Conservation (phyloP, 768 basidiomycete species). For the Boletellus ananiceps region DNA sequence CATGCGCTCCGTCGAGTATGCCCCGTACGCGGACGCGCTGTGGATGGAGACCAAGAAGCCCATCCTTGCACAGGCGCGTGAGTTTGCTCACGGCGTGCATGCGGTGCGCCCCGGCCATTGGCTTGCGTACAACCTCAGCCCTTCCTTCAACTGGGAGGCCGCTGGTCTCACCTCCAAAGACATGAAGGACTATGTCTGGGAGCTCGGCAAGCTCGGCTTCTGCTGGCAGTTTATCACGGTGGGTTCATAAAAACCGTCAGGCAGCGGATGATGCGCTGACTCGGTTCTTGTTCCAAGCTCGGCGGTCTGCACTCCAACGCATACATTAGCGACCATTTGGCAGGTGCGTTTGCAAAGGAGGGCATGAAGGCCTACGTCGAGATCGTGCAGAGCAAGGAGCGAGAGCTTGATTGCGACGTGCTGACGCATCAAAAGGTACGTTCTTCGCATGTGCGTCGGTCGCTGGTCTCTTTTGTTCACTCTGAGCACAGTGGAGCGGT, state of each 20-base stretch:
- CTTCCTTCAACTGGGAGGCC: slow-evolving; percentile 92
- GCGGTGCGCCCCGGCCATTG: slow-evolving; percentile 82
- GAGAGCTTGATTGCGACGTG: slow-evolving; percentile 92
- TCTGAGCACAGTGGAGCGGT: slow-evolving; percentile 73
- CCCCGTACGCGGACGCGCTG: slow-evolving; percentile 86
- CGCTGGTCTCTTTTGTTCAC: slow-evolving; percentile 14
- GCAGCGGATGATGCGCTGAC: slow-evolving; percentile 4
- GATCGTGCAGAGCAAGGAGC: slow-evolving; percentile 86
- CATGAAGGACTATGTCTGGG: slow-evolving; percentile 89
- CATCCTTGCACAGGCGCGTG: slow-evolving; percentile 83
- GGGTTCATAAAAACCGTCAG: slow-evolving; percentile 21
- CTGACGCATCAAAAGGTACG: slow-evolving; percentile 93
- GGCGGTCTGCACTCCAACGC: slow-evolving; percentile 96
- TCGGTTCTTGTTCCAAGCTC: slow-evolving; percentile 48
- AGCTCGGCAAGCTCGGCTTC: slow-evolving; percentile 92
- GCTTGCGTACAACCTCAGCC: slow-evolving; percentile 94
- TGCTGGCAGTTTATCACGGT: slow-evolving; percentile 99
- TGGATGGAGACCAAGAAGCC: slow-evolving; percentile 99
- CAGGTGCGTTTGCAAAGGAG: slow-evolving; percentile 80
- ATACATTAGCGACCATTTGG: slow-evolving; percentile 93
- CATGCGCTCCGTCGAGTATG: slow-evolving; percentile 87
- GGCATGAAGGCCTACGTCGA: slow-evolving; percentile 99
- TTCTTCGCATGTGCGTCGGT: neutral
- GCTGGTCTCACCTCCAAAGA: slow-evolving; percentile 83
- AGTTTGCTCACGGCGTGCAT: slow-evolving; percentile 89